Conservation (phyloP, 164 flowering plant genomes). For the Berberis vulgaris region DNA sequence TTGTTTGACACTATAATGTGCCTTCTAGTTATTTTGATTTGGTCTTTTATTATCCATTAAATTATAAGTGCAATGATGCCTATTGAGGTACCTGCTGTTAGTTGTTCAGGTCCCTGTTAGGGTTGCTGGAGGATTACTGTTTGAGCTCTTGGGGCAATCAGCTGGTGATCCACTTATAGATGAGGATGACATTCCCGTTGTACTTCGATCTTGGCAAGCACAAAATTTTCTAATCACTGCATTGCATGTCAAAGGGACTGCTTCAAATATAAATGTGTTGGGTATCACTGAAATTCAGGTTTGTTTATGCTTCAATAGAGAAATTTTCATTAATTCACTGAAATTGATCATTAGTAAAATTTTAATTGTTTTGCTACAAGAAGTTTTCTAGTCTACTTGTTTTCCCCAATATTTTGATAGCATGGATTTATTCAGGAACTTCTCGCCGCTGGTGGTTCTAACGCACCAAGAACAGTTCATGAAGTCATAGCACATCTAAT, state of each 20-base stretch:
- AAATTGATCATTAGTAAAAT: not conserved
- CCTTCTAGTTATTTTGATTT: not conserved
- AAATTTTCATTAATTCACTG: not conserved
- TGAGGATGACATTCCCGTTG: slow-evolving; percentile 85
- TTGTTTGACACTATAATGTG: too few relatives aligned
- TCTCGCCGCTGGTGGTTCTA: slow-evolving; percentile 64
- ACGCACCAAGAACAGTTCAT: slow-evolving; percentile 68
- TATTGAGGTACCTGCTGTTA: slow-evolving; percentile 1
- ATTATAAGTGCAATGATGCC: too few relatives aligned
- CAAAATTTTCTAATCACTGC: slow-evolving; percentile 76
- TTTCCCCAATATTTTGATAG: not conserved
- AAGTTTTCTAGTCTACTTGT: not conserved
- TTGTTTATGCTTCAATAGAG: slow-evolving; percentile 1
- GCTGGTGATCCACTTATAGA: slow-evolving; percentile 75
- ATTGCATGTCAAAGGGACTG: slow-evolving; percentile 67
- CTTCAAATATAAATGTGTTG: slow-evolving; percentile 57
- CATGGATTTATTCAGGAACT: slow-evolving; percentile 47
- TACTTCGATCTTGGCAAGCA: slow-evolving; percentile 91
- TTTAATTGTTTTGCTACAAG: not conserved
- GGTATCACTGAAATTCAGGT: slow-evolving; percentile 97
- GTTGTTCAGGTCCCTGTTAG: slow-evolving; percentile 78
- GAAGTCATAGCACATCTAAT: slow-evolving; percentile 80
- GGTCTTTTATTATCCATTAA: not conserved
- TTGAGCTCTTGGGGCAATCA: slow-evolving; percentile 93
- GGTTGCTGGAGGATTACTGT: slow-evolving; percentile 81